Base-by-base conservation (phyloP, 345 rosid species). In the Trapa incisa region DNA sequence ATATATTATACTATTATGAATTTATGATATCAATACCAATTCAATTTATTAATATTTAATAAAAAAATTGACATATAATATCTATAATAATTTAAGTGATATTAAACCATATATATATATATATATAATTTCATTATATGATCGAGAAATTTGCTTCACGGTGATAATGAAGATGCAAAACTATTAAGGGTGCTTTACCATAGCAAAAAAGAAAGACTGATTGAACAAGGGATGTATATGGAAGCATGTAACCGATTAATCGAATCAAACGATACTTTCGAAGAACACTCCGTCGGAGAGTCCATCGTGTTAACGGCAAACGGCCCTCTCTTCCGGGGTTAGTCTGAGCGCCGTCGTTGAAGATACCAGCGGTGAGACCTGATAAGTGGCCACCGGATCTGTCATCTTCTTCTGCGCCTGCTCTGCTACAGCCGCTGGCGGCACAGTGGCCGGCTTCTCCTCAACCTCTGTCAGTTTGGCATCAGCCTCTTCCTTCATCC, bases 351-450 rank as follows among this genome's bases (percentile, higher is more conserved):
- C 63, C 72, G 86, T 70, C 11, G 92, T 80, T 6, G 89, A 83
- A 69, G 87, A 81, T 64, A 78, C 76, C 80, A 87, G 66, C 47
- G 92, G 89, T 1, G 83, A 79, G 75, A 92, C 86, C 86, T 87
- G 91, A 61, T 86, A 80, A 47, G 84, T 75, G 65, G 78, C 70
- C 50, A 87, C 69, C 65, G 80, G 75, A 43, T 65, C 50, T 4
- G 63, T 38, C 6, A 35, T 16, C 38, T 29, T 53, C 37, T 22
- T 53, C 37, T 22, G 63, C 6, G 47, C 75, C 33, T 74, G 83
- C 56, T 45, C 0, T 80, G 74, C 38, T 69, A 68, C n/a, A 5
- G 13, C 11, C 48, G 7, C 0, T 45, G 12, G 13, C 48, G 48
- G 48, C 48, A 4, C 2, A 11, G 48, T 45, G 12, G 5, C 47